Base-by-base conservation (phyloP, 2,329 filamentous ascomycete genomes). In the Cladophialophora yegresii region DNA sequence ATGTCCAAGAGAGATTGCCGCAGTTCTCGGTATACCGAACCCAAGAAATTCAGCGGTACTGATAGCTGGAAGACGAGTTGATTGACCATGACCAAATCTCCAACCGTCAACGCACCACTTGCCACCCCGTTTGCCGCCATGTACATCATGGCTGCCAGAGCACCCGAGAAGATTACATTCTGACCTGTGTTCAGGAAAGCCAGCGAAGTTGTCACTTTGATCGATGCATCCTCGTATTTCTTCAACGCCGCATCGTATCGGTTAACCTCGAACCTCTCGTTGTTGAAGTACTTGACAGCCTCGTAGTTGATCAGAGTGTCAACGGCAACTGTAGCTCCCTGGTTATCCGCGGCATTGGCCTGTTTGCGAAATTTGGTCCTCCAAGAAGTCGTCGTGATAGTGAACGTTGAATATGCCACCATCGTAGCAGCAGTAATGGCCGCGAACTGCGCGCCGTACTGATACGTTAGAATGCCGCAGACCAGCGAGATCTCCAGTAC, bases 231-330 rank as follows among this genome's bases (percentile, higher is more conserved):
- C 76, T 99, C 91, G 76, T 99, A 99, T 64, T 89, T 85, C 69
- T 88, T 84, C 26, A 99, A 81, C 0, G 95, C 92, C 71, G 88
- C 86, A 77, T 98, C 93, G 76, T 99, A 99, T 49, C 95, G 87
- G 33, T 85, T 84, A 50, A 96, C 91, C 79, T 99, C 95, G 70
- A 92, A 98, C 70, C 90, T 91, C 75, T 99, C 96, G 73, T 99
- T 99, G 81, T 99, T 99, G 81, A 98, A 99, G 80, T 98, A 96
- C 79, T 99, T 99, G 74, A 99, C 95, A 13, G 96, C 93, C 78
- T 99, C 95, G 74, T 97, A 99, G 80, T 99, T 99, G 82, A 99
- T 96, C 57, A 99, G 81, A 0, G 93, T 96, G 78, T 99, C 95
- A 1, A 98, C 93, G 0, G 93, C 93, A 7, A 98, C 92, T 0